Base-by-base conservation (phyloP, 345 rosid species). In the Populus deltoides region DNA sequence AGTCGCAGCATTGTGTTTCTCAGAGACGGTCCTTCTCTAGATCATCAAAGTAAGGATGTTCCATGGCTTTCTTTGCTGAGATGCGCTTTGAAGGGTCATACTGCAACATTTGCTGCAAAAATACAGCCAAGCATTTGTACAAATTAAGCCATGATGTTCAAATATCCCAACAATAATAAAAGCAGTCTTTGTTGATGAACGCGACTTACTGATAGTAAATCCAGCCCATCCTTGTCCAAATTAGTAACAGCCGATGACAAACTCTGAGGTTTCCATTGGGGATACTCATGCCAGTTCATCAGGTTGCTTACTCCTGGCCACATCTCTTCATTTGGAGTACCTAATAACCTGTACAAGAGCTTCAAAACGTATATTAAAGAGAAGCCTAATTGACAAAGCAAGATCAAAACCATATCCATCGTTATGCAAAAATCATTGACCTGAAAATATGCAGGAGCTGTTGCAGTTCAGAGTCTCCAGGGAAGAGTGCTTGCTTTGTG, bases 231-330 rank as follows among this genome's bases (percentile, higher is more conserved):
- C 25, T 79, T 75, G 25, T 96, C 95, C 61, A 96, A 85, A 57
- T 86, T 83, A 43, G 93, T 92, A 66, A 95, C 93, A 55, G 87
- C 88, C 7, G 92, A 67, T 38, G 92, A 86, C 76, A 96, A 83
- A 67, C 77, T 84, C 71, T 90, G 90, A 18, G 95, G 89, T 53
- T 81, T 93, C 99, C 99, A 96, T 51, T 92, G 94, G 4, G 99
- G 98, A 82, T 96, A 96, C 83, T 91, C 99, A 39, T 96, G 99
- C 99, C 99, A 96, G 89, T 96, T 92, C 87, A 89, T 79, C 77
- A 96, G 87, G 51, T 81, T 82, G 86, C 94, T 89, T 24, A 96
- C 97, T 71, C 97, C 99, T 2, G 99, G 98, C 99, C 99, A 96
- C 78, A 92, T 75, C 74, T 85, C 38, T 78, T 96, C 98, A 83